Evolutionary conservation across 2,329 filamentous ascomycete genomes (phyloP), one percentile per base, ranked within the genome.

Genomic region (Davidsoniella virescens): DNA sequence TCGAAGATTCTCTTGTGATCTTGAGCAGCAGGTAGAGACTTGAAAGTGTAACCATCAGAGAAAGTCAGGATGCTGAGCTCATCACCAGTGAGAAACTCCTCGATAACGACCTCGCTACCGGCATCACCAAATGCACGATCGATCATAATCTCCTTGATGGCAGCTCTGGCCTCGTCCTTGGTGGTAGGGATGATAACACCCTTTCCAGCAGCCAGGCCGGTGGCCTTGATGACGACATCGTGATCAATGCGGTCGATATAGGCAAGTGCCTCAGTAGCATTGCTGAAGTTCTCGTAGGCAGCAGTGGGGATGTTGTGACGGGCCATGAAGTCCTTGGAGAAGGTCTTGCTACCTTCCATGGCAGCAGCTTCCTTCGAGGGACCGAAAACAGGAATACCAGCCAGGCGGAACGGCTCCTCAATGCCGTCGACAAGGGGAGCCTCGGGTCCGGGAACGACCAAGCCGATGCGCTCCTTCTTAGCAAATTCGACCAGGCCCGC

Each of bases 291-390:
- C 64, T 82, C 78, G 68, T 94, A 96, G 38, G 76, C 78, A 14
- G 92, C 92, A 1, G 92, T 96, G 37, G 90, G 88, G 58, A 98
- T 94, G 59, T 75, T 75, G 67, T 94, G 79, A 56, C 82, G 80
- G 65, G 84, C 82, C 92, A 96, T 98, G 62, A 96, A 96, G 65
- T 96, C 88, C 64, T 98, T 98, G 55, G 85, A 87, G 65, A 93
- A 96, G 9, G 90, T 85, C 71, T 98, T 98, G 68, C 85, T 93
- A 54, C 92, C 92, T 67, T 98, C 92, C 75, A 98, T 86, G 42
- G 77, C 76, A 16, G 92, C 88, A 18, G 92, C 90, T 45, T 78
- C 78, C 66, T 84, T 80, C 52, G 80, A 84, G 4, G 92, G 92
- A 2, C 90, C 92, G 61, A 95, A 96, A 65, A 79, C 82, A 58